Evolutionary conservation across 2,329 filamentous ascomycete genomes (phyloP), one percentile per base, ranked within the genome.

Genomic region (Colletotrichum endophyticum): DNA sequence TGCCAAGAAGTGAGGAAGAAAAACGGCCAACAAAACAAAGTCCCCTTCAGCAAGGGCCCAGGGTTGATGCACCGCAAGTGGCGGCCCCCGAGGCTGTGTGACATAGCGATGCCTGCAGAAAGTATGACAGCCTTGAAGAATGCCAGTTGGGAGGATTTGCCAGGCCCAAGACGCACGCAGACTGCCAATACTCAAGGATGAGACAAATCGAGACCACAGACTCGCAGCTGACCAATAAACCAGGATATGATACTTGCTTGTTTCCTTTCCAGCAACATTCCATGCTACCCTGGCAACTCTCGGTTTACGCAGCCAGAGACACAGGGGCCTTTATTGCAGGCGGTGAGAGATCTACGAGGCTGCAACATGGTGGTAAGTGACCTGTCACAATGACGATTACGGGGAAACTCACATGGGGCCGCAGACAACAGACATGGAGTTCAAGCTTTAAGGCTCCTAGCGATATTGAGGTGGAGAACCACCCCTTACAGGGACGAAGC

Each of bases 401-500:
- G 70, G 66, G 74, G 61, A 57, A 66, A 64, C 49, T 66, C 63
- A 57, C 19, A 30, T 15, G 70, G 44, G 22, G 25, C 36, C 39
- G 22, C 39, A 30, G 36, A 34, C 22, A 28, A 59, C 57, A 44
- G 61, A 49, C 61, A 15, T 39, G 53, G 39, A 56, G 27, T 49
- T 73, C 74, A 74, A 76, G 74, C 74, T 76, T 76, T 76, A 69
- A 76, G 71, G 64, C 70, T 69, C 72, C 64, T 73, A 70, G 34
- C 71, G 64, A 66, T 66, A 74, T 73, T 76, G 74, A 25, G 44
- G 71, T 70, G 70, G 74, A 76, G 70, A 64, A 59, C 8, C 25
- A 16, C 63, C 64, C 70, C 44, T 27, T 73, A 49, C 32, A 53
- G 28, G 49, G 27, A 53, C 63, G 25, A 19, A 64, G 27, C n/a